Evolutionary conservation across 140 eudicot genomes (phyloP), one percentile per base, ranked within the genome.

Genomic region (Bidens hawaiensis): DNA sequence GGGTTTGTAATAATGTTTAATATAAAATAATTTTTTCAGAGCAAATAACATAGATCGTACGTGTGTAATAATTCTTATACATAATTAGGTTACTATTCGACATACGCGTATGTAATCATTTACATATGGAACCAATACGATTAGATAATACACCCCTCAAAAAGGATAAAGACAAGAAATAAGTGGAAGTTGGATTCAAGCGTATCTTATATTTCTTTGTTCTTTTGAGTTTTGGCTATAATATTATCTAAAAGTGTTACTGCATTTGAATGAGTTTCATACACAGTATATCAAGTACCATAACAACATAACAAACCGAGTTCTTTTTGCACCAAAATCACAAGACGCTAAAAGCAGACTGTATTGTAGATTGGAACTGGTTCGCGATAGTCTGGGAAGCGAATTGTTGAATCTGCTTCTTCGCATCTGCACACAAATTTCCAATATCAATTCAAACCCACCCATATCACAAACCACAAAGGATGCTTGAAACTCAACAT

Each of bases 391-490:
- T 82, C 83, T 87, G 95, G 12, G 98, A 75, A 38, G 98, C 98
- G 80, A 91, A 91, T 64, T 79, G 85, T 77, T 91, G 98, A 68
- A 91, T 77, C 86, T 91, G 95, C 81, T 91, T 91, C 93, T 91
- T 91, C 54, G 98, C 98, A 87, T 91, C 98, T 91, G 90, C 65
- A 21, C 46, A 69, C 14, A 60, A 59, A 0, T 27, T 13, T 57
- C 43, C 68, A 59, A 5, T 15, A 58, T 59, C 28, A 69, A 33
- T 8, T 22, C 36, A 22, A 25, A 58, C n/a, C n/a, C n/a, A n/a
- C 4, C 25, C 28, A 69, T 48, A 45, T 13, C 58, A 42, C 19
- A 8, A 6, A 59, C 41, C 45, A 27, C 10, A n/a, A 68, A 7
- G 12, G 4, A 22, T 5, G 14, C 10, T 36, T 48, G 22, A 10